Base-by-base conservation (phyloP, 768 basidiomycete species). In the Kwoniella pini region DNA sequence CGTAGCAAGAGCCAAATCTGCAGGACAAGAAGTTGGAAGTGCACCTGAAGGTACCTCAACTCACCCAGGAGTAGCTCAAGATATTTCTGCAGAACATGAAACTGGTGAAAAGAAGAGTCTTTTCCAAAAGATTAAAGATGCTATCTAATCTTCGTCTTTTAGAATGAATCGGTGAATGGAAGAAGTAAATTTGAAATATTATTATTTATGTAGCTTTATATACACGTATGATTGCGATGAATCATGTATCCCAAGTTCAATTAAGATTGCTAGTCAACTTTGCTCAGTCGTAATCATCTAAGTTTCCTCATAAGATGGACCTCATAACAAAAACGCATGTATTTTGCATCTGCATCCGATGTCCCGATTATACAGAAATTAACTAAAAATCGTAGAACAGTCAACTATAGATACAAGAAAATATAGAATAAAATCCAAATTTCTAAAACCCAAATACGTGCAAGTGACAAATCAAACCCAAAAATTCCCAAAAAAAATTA, bases 1-100 rank as follows among this genome's bases (percentile, higher is more conserved):
- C n/a, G 63, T 74, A 27, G 67, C 64, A n/a, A 57, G 63, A 60
- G 63, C 60, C 45, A 51, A 67, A 30, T 61, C 63, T 4, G 36
- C 30, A 17, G 57, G 57, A 19, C 27, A 56, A 30, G 49, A 50
- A 22, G 36, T 49, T 17, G 62, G 56, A 26, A 33, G 15, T n/a
- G 21, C 46, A 22, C 57, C 56, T 31, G 19, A 36, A 42, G 54
- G 60, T 24, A 40, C 55, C 24, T 57, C 55, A 22, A 28, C 55
- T 46, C 55, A 30, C 19, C 57, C 57, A 2, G 57, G 52, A 26
- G 50, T 46, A 31, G 50, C 54, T 44, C 54, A 43, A 33, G 46
- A 48, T 30, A 39, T 44, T 15, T 22, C 39, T 11, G 54, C 19
- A 21, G 21, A 36, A 11, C 21, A 52, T 22, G 49, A 44, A 19